Conservation (phyloP, 2,329 filamentous ascomycete species). For the Hypoxylon sp. region DNA sequence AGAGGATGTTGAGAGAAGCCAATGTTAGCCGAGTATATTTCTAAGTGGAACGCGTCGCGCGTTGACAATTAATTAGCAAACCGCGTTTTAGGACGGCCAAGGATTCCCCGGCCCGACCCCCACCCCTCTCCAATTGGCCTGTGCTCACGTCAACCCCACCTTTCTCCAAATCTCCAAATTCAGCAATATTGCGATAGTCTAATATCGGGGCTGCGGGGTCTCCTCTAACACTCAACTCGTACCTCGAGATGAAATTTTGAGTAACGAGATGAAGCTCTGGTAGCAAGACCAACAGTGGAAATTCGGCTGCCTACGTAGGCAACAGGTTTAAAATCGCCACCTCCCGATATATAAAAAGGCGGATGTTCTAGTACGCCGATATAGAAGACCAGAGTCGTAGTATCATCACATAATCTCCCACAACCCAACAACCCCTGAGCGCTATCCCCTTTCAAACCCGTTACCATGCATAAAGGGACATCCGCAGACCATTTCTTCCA, state of each 20-base stretch:
- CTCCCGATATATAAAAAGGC: neutral
- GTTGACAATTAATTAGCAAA: slow-evolving; percentile 38
- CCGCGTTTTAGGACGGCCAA: slow-evolving; percentile 15
- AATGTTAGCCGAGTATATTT: slow-evolving; percentile 17
- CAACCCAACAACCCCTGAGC: slow-evolving; percentile 17
- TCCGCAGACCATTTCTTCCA: slow-evolving; percentile 92
- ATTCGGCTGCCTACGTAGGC: slow-evolving; percentile 40
- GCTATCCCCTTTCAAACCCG: slow-evolving; percentile 18
- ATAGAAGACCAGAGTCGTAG: slow-evolving; percentile 5
- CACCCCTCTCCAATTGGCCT: slow-evolving; percentile 32
- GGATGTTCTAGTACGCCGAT: neutral
- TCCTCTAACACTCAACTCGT: slow-evolving; percentile 2
- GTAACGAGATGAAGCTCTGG: slow-evolving; percentile 15
- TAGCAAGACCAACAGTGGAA: slow-evolving; percentile 26
- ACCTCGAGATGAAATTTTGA: slow-evolving; percentile 13
- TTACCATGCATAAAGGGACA: slow-evolving; percentile 74
- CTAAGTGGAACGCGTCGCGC: slow-evolving; percentile 40
- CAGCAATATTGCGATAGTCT: slow-evolving; percentile 18
- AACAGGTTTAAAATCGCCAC: slow-evolving; percentile 22
- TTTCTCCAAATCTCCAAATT: slow-evolving; percentile 39
- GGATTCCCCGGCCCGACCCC: slow-evolving; percentile 25
- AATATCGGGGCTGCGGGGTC: slow-evolving; percentile 12
- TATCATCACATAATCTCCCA: slow-evolving; percentile 1
- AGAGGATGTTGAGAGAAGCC: slow-evolving; percentile 7
- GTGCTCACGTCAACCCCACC: slow-evolving; percentile 20